A percentile compares a stretch with the other conserved stretches of the same genome.
Evolutionary conservation across 2,329 filamentous ascomycete species (phyloP).

Genomic region (Sclerotinia nivalis): DNA sequence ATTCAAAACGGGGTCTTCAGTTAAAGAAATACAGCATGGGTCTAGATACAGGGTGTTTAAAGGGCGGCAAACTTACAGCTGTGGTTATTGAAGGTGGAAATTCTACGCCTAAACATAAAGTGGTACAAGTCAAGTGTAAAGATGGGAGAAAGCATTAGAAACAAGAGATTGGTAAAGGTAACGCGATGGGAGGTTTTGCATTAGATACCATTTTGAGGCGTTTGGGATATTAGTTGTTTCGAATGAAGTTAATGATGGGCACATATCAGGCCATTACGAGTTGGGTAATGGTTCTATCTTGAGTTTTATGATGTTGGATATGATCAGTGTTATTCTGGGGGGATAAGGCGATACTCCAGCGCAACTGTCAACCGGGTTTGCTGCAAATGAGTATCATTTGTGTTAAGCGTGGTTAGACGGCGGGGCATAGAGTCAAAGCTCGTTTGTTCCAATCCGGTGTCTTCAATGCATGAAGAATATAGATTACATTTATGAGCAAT

Average conservation of each 20-base stretch:
- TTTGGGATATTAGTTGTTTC: conserved; percentile 6
- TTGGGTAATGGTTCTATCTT: neutral
- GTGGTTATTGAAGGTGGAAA: conserved; percentile 67
- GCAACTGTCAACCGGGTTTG: neutral
- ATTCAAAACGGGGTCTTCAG: conserved; percentile 70
- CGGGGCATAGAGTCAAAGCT: neutral
- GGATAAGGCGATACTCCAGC: too few relatives aligned
- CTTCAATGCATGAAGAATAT: neutral
- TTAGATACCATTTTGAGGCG: conserved; percentile 5
- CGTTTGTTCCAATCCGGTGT: neutral
- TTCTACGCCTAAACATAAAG: conserved; percentile 38
- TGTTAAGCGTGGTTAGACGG: neutral
- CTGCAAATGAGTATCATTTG: neutral
- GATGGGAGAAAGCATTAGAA: conserved; percentile 29
- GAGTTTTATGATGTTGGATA: neutral
- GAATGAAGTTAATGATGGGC: neutral
- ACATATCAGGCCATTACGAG: neutral
- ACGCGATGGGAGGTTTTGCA: neutral
- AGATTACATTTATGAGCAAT: neutral
- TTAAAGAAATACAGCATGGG: conserved; percentile 74
- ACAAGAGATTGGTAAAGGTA: neutral
- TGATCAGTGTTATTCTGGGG: neutral
- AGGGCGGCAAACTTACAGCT: conserved; percentile 73
- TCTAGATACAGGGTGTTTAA: conserved; percentile 80
- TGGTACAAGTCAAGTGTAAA: conserved; percentile 40